Conservation (phyloP, 1,284 basidiomycete genomes). For the Trichosporon sp. region DNA sequence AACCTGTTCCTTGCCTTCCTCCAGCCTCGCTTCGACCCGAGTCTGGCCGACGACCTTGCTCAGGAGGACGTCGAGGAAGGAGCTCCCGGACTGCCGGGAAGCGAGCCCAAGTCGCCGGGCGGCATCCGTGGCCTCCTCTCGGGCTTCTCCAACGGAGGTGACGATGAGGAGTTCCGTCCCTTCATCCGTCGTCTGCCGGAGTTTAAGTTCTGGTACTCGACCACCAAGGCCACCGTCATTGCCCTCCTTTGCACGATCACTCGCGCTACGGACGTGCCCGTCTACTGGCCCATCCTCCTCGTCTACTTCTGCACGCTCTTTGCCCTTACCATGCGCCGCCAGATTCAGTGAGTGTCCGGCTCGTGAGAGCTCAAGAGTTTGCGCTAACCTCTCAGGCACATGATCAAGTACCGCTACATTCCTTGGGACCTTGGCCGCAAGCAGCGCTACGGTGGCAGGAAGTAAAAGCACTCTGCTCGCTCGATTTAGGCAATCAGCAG, state of each 20-base stretch:
- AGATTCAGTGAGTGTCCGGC: constrained; percentile 73
- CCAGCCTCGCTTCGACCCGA: constrained; percentile 75
- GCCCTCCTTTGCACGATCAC: constrained; percentile 75
- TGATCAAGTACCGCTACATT: constrained; percentile 93
- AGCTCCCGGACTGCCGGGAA: constrained; percentile 52
- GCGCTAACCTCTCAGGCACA: constrained; percentile 60
- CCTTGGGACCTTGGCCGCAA: constrained; percentile 46
- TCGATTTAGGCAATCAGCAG: neutral
- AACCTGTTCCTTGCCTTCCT: constrained; percentile 58
- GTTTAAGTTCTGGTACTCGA: constrained; percentile 67
- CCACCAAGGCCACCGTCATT: constrained; percentile 79
- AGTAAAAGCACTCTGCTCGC: constrained; percentile 23
- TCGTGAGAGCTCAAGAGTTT: neutral
- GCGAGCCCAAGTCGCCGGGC: constrained; percentile 27
- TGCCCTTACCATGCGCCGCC: constrained; percentile 81
- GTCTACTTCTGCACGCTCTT: constrained; percentile 87
- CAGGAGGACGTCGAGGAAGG: constrained; percentile 96
- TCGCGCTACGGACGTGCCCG: constrained; percentile 82
- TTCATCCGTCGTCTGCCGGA: constrained; percentile 90
- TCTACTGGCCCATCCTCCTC: constrained; percentile 96
- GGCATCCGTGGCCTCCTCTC: constrained; percentile 43
- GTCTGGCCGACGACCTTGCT: constrained; percentile 82
- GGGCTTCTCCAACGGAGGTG: constrained; percentile 46
- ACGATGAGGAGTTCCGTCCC: constrained; percentile 81
- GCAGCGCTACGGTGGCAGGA: constrained; percentile 39